A percentile compares a stretch with the other conserved stretches of the same genome.
These are phyloP conservation scores for Thymus quinquecostatus DNA, from an alignment of 257 asterid genomes.

Conservation along the genomic window DNA sequence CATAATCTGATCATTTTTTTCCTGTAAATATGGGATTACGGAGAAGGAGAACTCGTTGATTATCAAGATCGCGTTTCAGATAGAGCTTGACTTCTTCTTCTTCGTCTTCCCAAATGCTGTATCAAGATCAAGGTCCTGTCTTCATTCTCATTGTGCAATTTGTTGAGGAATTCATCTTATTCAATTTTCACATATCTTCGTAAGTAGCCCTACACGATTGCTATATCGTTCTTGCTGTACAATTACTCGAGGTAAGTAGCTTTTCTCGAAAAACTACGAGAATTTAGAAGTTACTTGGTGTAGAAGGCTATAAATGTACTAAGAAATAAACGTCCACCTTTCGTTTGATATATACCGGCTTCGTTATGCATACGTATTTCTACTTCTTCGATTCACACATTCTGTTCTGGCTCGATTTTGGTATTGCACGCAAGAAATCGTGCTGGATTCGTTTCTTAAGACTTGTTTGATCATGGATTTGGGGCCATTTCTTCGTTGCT, in stretches of 20 bases:
- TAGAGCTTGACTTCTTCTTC: neutral
- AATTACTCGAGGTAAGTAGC: conserved; percentile 25
- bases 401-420: neutral
- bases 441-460: neutral
- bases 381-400: neutral
- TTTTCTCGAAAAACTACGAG: conserved; percentile 6
- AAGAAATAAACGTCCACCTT: conserved; percentile 7
- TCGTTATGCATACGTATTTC: neutral
- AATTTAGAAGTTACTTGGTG: conserved; percentile 1
- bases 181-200: conserved; percentile 27
- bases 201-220: conserved; percentile 28
- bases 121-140: neutral
- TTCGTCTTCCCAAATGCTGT: neutral
- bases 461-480: neutral
- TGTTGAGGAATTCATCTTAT: conserved; percentile 27
- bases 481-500: neutral
- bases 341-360: neutral
- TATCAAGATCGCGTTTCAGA: conserved; percentile 8
- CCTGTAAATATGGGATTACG: conserved; percentile 18
- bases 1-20: neutral
- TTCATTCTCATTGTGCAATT: neutral
- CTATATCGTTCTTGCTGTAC: conserved; percentile 22
- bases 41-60: neutral
- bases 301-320: conserved; percentile 16
- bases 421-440: neutral